phyloP scores from a whole-genome alignment of 495 filamentous ascomycete genomes.

The Neohortaea acidophila region DNA sequence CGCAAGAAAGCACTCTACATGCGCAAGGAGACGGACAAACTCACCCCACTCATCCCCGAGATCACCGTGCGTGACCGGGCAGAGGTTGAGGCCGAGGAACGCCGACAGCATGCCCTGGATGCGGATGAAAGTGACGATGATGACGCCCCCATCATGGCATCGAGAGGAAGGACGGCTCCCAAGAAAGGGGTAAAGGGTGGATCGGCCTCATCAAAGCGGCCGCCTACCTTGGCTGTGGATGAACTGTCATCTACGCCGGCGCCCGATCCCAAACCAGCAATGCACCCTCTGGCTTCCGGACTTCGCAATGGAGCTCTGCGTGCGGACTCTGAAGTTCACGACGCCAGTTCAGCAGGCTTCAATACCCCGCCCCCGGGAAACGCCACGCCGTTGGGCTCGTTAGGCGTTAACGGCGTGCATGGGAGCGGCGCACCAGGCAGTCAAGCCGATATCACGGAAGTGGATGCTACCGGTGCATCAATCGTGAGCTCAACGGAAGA shows the following conservation, averaged over 20 bases:
- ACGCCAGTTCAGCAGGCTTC: slow-evolving; percentile 69
- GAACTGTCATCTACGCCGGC: slow-evolving; percentile 44
- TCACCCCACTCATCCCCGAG: slow-evolving; percentile 88
- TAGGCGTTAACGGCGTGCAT: slow-evolving; percentile 50
- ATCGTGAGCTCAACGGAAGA: slow-evolving; percentile 26
- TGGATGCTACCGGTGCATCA: slow-evolving; percentile 43
- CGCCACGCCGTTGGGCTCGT: slow-evolving; percentile 58
- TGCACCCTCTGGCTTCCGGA: slow-evolving; percentile 32
- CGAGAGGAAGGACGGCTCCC: slow-evolving; percentile 78
- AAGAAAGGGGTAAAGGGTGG: slow-evolving; percentile 53
- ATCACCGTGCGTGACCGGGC: slow-evolving; percentile 77
- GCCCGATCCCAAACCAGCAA: slow-evolving; percentile 45
- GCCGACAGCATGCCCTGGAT: slow-evolving; percentile 57
- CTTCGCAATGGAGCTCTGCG: slow-evolving; percentile 34
- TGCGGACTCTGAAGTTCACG: slow-evolving; percentile 49
- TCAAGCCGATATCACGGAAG: slow-evolving; percentile 67
- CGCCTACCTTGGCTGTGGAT: slow-evolving; percentile 45
- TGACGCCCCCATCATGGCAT: slow-evolving; percentile 88
- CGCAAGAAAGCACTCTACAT: slow-evolving; percentile 90
- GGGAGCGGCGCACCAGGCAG: slow-evolving; percentile 41
- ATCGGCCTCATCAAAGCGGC: slow-evolving; percentile 35
- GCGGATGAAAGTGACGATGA: slow-evolving; percentile 81
- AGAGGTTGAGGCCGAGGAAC: slow-evolving; percentile 92
- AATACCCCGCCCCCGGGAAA: slow-evolving; percentile 66
- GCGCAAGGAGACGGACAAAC: slow-evolving; percentile 89